phyloP scores from a whole-genome alignment of 176 grass and related monocot genomes.

The Alopecurus myosuroides region DNA sequence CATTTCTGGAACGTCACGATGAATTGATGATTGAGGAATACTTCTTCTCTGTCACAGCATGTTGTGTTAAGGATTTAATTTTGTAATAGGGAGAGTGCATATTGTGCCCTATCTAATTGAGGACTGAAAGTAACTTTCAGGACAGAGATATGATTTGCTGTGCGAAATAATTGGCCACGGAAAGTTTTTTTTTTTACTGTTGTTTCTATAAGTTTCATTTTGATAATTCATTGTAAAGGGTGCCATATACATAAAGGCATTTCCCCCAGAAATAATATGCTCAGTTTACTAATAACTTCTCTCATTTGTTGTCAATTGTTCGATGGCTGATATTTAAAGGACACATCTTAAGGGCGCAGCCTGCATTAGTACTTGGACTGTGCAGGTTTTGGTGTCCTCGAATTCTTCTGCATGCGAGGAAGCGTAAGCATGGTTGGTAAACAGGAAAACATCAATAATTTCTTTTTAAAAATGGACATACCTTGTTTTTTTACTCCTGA shows the following conservation, averaged over 20 bases:
- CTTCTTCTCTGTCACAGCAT: neutral
- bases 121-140: neutral
- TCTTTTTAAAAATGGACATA: too few relatives aligned
- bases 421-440: too few relatives aligned
- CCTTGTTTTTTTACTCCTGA: too few relatives aligned
- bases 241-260: neutral
- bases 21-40: neutral
- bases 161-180: neutral
- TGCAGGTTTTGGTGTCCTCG: too few relatives aligned
- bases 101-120: neutral
- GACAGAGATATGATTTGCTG: neutral
- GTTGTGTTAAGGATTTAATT: neutral
- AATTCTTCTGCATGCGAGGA: too few relatives aligned
- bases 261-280: neutral
- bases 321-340: neutral
- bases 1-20: neutral
- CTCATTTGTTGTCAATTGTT: neutral
- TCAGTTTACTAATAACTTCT: neutral
- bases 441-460: too few relatives aligned
- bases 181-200: neutral
- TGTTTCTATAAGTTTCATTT: neutral
- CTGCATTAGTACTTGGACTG: neutral
- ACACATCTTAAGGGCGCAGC: neutral
- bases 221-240: neutral
- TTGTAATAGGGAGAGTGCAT: neutral